These are phyloP conservation scores for Decorospora gaudefroyi DNA, from an alignment of 2,329 filamentous ascomycete genomes.

Conservation along the genomic window DNA sequence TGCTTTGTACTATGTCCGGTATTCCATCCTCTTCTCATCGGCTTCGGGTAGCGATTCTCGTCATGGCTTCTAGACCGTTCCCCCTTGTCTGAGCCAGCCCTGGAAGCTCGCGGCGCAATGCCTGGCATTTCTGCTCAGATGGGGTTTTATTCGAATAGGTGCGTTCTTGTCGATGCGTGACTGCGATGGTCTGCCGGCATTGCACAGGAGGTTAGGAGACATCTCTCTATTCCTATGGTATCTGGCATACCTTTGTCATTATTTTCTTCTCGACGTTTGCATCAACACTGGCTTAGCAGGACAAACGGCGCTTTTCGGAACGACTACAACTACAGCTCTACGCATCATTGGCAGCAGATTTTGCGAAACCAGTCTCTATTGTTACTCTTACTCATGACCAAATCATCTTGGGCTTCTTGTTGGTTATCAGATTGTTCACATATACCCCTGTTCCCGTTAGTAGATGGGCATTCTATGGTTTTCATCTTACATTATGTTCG, in stretches of 20 bases:
- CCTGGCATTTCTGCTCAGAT: background rate
- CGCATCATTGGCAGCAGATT: no score
- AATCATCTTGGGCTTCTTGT: slow-evolving; percentile 13
- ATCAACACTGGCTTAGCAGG: slow-evolving; percentile 3
- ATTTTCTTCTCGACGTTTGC: background rate
- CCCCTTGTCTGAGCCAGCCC: background rate
- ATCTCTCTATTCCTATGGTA: background rate
- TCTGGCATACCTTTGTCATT: slow-evolving; percentile 1
- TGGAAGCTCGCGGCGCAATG: background rate
- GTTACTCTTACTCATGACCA: slow-evolving; percentile 6
- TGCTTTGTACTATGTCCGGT: slow-evolving; percentile 2
- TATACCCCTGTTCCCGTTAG: slow-evolving; percentile 29
- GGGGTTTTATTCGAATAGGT: no score
- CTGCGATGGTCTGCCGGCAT: no score
- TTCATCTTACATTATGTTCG: no score
- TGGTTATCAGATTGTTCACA: slow-evolving; percentile 26
- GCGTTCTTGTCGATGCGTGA: no score
- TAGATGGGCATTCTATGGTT: slow-evolving; percentile 9
- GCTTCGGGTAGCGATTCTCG: slow-evolving; percentile 2
- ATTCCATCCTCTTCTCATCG: background rate
- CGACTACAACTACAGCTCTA: background rate
- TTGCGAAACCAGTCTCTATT: no score
- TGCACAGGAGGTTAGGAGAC: no score
- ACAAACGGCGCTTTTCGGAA: background rate
- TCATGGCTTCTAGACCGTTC: background rate